Percentiles rank a stretch among this genome's conserved stretches.
These are phyloP conservation scores for Microcos paniculata DNA, from an alignment of 345 rosid species.

Conservation along the genomic window DNA sequence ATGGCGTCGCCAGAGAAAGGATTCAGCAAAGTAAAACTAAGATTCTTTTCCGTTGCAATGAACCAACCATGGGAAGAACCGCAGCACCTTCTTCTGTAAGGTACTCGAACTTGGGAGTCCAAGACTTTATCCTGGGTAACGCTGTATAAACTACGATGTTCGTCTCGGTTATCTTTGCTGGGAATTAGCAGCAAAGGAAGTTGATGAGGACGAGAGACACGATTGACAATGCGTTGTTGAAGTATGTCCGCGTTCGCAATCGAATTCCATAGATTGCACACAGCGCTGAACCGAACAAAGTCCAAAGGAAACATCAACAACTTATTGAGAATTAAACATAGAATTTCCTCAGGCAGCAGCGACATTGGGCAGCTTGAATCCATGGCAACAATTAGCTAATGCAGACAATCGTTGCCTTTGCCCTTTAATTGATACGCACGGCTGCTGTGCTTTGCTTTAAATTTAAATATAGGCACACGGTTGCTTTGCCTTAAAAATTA, in stretches of 20 bases:
- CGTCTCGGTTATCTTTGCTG: too few species aligned
- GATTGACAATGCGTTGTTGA: background rate
- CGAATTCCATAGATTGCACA: background rate
- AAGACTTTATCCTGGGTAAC: background rate
- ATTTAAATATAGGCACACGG: too few species aligned
- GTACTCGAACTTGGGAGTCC: background rate
- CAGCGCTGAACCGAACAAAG: background rate
- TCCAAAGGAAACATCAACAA: background rate
- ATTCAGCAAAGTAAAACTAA: background rate
- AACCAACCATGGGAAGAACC: background rate
- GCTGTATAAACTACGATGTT: too few species aligned
- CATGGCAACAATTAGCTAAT: too few species aligned
- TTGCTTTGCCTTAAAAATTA: too few species aligned
- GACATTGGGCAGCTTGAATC: too few species aligned
- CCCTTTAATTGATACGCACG: too few species aligned
- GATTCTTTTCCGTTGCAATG: background rate
- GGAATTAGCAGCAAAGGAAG: background rate
- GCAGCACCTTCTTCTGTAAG: background rate
- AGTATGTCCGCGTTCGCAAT: background rate
- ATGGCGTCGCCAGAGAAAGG: background rate
- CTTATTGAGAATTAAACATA: background rate
- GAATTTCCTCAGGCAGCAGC: background rate
- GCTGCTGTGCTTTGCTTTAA: too few species aligned
- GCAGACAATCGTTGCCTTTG: too few species aligned
- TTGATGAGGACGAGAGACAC: background rate